Conservation (phyloP, 345 rosid genomes). For the Punica granatum region DNA sequence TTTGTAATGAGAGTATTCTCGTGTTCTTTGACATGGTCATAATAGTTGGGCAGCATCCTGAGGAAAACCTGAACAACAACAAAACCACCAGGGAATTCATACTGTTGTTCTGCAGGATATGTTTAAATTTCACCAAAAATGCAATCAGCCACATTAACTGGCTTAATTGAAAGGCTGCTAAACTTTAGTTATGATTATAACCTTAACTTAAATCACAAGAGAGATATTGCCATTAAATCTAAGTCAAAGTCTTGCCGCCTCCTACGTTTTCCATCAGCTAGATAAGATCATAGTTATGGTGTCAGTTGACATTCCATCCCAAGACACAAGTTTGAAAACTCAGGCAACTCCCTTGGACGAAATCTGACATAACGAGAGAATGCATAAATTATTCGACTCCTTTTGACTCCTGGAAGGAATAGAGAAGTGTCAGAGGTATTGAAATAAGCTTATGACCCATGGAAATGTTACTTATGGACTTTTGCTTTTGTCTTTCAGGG, state of each 20-base stretch:
- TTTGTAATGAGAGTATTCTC: slow-evolving; percentile 96
- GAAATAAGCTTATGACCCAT: background rate
- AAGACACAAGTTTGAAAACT: background rate
- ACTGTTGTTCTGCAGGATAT: background rate
- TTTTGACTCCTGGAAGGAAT: too few species aligned
- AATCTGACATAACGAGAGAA: background rate
- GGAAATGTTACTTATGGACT: background rate
- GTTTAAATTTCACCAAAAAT: too few species aligned
- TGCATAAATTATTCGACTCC: background rate
- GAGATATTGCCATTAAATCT: background rate
- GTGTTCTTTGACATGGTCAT: slow-evolving; percentile 53
- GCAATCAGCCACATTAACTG: background rate
- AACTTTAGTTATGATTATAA: background rate
- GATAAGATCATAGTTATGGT: background rate
- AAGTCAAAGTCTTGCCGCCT: background rate
- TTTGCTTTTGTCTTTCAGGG: background rate
- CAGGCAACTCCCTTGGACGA: background rate
- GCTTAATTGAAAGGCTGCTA: background rate
- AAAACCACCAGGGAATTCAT: background rate
- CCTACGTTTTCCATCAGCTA: background rate
- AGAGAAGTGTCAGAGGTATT: background rate
- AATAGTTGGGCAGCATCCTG: slow-evolving; percentile 74
- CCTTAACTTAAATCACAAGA: background rate
- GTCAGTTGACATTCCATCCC: background rate
- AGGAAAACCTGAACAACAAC: slow-evolving; percentile 54